These are phyloP conservation scores for Cercophora samala DNA, from an alignment of 495 filamentous ascomycete species.

Conservation along the genomic window DNA sequence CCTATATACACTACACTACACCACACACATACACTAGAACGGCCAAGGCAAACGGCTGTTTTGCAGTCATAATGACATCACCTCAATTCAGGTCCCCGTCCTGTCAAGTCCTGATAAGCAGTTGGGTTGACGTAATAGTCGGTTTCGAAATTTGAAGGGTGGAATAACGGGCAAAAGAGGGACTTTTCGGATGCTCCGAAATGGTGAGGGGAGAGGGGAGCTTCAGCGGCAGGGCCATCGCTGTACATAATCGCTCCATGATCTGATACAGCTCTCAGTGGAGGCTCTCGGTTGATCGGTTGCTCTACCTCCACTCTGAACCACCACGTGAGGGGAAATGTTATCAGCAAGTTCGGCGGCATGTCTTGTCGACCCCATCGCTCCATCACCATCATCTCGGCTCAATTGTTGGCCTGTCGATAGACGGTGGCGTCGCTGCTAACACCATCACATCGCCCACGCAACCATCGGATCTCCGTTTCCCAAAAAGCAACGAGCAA, in stretches of 20 bases:
- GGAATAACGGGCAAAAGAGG: neutral
- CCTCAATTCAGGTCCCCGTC: neutral
- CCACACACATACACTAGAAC: neutral
- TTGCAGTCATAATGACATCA: neutral
- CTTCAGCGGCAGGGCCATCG: neutral
- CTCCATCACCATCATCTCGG: neutral
- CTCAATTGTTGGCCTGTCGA: neutral
- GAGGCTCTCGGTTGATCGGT: neutral
- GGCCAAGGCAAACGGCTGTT: slow-evolving; percentile 3
- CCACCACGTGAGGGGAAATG: neutral
- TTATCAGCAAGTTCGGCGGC: neutral
- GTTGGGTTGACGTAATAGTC: neutral
- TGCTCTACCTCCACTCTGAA: neutral
- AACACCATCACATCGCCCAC: neutral
- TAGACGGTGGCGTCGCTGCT: neutral
- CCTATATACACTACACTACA: too few species aligned
- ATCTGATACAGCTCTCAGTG: neutral
- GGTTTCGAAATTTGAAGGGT: neutral
- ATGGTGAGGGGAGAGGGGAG: neutral
- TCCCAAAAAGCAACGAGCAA: neutral
- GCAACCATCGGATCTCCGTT: neutral
- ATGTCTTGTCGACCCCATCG: neutral
- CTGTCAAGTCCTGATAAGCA: neutral
- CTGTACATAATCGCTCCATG: neutral
- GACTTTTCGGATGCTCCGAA: neutral